Conservation (phyloP, 2,329 filamentous ascomycete genomes). For the Alternaria triticimaculans region DNA sequence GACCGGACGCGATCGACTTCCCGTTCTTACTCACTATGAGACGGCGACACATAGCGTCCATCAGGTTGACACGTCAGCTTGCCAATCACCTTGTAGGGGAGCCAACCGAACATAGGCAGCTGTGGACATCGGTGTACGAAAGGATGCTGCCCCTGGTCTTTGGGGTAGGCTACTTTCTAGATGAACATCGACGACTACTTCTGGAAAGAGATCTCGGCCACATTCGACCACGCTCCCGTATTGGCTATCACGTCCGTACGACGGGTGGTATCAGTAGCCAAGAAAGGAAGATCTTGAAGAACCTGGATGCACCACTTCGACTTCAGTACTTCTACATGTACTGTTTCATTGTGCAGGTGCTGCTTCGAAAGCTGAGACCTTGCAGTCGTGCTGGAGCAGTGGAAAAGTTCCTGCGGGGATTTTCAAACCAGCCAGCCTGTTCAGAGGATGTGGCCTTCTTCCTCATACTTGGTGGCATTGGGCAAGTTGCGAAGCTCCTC, state of each 20-base stretch:
- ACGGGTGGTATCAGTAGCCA: slow-evolving; percentile 35
- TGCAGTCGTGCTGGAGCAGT: slow-evolving; percentile 37
- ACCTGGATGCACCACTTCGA: slow-evolving; percentile 40
- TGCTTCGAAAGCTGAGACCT: slow-evolving; percentile 41
- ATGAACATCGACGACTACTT: slow-evolving; percentile 42
- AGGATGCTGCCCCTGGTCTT: slow-evolving; percentile 48
- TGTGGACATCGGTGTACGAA: slow-evolving; percentile 47
- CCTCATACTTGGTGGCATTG: slow-evolving; percentile 44
- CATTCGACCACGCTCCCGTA: slow-evolving; percentile 40
- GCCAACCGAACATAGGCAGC: slow-evolving; percentile 36
- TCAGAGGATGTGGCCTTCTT: slow-evolving; percentile 47
- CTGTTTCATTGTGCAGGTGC: slow-evolving; percentile 45
- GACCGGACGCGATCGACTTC: slow-evolving; percentile 38
- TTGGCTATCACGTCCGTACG: slow-evolving; percentile 46
- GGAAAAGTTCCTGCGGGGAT: slow-evolving; percentile 41
- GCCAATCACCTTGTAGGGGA: slow-evolving; percentile 42
- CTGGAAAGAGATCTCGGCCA: slow-evolving; percentile 43
- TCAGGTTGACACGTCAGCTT: slow-evolving; percentile 44
- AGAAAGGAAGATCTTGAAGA: slow-evolving; percentile 39
- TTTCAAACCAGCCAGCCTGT: slow-evolving; percentile 40
- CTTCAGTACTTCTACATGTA: slow-evolving; percentile 49
- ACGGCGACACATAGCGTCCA: slow-evolving; percentile 44
- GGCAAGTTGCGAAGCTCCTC: slow-evolving; percentile 44
- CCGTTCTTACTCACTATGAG: slow-evolving; percentile 45
- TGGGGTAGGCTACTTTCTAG: slow-evolving; percentile 46